Base-by-base conservation (phyloP, 352 stramenopile genomes). In the Globisporangium alternatum region DNA sequence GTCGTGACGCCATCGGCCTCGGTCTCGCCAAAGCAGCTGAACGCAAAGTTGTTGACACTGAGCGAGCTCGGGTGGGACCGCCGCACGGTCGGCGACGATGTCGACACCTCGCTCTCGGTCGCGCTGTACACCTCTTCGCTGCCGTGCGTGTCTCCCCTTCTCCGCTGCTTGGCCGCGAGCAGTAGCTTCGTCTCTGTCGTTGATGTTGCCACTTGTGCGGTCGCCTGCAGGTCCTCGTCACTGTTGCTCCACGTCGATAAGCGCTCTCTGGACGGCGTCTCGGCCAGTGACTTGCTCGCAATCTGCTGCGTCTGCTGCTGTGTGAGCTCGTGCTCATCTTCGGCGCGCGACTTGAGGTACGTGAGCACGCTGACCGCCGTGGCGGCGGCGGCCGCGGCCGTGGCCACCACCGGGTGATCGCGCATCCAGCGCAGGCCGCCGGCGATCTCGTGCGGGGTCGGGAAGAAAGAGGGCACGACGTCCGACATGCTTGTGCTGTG, bases 361-460 rank as follows among this genome's bases (percentile, higher is more conserved):
- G 78, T 80, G 60, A 90, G 64, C 8, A 93, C 80, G 41, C 78
- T 90, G 15, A 90, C 82, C 30, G 84, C 81, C 0, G 84, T 91
- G 30, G 81, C 84, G 17, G 81, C 83, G 15, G 84, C 84, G 0
- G 80, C 80, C 5, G 83, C 82, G 8, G 83, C 83, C 4, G 83
- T 90, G 49, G 75, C 81, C 43, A 93, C 78, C 3, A 93, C 76
- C 2, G 84, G 84, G 65, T 93, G 81, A 39, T 89, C 77, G 58
- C 76, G 77, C 56, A 93, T 74, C 82, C 82, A 93, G 59, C 78
- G 80, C 28, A 93, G 57, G 33, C 82, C 83, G 22, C 78, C 79
- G n/a, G 82, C 83, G 67, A 93, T 90, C 65, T 93, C 84, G 52
- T 77, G 76, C 33, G 84, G 80, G 53, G 84, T 93, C 35, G 84